Evolutionary conservation across 2,329 filamentous ascomycete genomes (phyloP).

Genomic region (Neopestalotiopsis rosae): DNA sequence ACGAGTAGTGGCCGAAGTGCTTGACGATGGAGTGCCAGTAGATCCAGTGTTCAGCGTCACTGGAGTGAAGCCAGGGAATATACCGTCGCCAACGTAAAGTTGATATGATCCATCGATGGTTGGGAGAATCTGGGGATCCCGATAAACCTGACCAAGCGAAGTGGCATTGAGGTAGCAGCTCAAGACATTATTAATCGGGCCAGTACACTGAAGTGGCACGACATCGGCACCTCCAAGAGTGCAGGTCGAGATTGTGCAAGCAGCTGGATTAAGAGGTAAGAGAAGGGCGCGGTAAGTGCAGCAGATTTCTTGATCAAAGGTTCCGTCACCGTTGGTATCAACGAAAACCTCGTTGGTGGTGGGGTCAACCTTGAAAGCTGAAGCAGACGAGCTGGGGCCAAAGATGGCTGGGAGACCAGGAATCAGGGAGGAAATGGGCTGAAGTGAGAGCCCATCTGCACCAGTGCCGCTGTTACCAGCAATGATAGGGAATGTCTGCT

Average conservation of each 20-base stretch:
- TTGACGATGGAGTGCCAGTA: not conserved
- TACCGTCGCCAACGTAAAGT: not conserved
- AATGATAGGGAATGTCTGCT: not conserved
- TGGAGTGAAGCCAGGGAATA: not conserved
- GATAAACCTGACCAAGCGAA: not conserved
- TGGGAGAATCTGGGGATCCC: not conserved
- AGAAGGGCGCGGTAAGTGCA: not conserved
- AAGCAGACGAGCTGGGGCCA: not conserved
- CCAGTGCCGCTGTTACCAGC: not conserved
- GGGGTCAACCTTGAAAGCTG: not conserved
- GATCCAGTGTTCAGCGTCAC: not conserved
- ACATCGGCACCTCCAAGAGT: not conserved
- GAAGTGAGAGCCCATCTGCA: slow-evolving; percentile 3
- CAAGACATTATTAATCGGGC: not conserved
- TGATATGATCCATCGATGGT: not conserved
- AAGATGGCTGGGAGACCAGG: not conserved
- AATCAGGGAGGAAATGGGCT: not conserved
- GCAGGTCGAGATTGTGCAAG: slow-evolving; percentile 1
- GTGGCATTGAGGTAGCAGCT: slow-evolving; percentile 8
- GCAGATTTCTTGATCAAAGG: not conserved
- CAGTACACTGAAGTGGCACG: not conserved
- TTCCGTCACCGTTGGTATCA: not conserved
- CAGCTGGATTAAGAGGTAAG: not conserved
- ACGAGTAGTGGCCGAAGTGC: not conserved
- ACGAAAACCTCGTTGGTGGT: not conserved